phyloP scores from a whole-genome alignment of 257 asterid species.

The Solanum clarkiae region DNA sequence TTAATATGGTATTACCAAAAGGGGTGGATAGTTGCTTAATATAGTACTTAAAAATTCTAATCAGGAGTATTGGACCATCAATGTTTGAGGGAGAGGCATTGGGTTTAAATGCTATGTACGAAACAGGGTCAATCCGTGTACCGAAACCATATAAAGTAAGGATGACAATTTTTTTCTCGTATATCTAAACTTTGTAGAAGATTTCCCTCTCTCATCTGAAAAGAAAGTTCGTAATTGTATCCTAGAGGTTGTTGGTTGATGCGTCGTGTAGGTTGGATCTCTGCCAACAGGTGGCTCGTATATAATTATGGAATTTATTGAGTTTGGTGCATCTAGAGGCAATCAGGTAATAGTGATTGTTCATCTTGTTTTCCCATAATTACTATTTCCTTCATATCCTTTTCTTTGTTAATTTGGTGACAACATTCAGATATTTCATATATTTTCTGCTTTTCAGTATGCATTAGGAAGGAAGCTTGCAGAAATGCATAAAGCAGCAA shows the following conservation, averaged over 20 bases:
- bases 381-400: background rate
- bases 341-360: slow-evolving; percentile 50
- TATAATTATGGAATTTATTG: slow-evolving; percentile 84
- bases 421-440: background rate
- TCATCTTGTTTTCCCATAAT: background rate
- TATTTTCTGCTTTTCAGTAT: slow-evolving; percentile 51
- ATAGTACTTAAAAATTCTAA: background rate
- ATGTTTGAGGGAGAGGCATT: slow-evolving; percentile 97
- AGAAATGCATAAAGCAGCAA: slow-evolving; percentile 88
- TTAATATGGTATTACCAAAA: background rate
- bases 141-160: slow-evolving; percentile 79
- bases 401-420: background rate
- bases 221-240: background rate
- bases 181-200: background rate
- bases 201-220: background rate
- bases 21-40: background rate
- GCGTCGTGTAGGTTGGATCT: slow-evolving; percentile 50
- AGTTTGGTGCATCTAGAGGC: slow-evolving; percentile 70
- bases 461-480: slow-evolving; percentile 93
- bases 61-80: slow-evolving; percentile 70
- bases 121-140: slow-evolving; percentile 67
- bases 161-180: background rate
- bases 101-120: slow-evolving; percentile 85
- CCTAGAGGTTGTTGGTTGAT: background rate
- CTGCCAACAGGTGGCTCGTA: slow-evolving; percentile 85